Conservation (phyloP, 257 asterid genomes). For the Salvia miltiorrhiza region DNA sequence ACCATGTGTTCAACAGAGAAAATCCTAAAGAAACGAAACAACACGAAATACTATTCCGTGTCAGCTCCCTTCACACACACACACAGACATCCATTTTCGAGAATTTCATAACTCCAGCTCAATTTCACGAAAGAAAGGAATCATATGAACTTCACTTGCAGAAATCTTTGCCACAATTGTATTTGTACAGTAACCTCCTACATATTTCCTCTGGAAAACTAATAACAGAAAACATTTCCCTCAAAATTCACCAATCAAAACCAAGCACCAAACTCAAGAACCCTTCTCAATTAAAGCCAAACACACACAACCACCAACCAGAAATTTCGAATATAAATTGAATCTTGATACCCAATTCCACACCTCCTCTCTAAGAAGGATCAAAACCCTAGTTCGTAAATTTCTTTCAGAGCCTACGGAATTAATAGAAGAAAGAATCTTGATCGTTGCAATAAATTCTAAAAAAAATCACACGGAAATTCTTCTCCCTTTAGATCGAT, state of each 20-base stretch:
- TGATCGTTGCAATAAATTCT: background rate
- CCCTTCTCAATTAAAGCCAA: constrained; percentile 1
- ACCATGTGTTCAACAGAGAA: too few species aligned
- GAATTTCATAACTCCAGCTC: background rate
- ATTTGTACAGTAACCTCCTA: background rate
- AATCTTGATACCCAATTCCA: background rate
- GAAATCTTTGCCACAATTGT: background rate
- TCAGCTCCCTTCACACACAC: background rate
- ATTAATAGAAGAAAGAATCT: background rate
- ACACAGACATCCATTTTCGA: background rate
- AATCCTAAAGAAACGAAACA: background rate
- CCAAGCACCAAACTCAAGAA: background rate
- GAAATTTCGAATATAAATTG: background rate
- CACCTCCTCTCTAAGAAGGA: background rate
- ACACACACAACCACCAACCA: background rate
- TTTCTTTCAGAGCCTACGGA: background rate
- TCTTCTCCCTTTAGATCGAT: background rate
- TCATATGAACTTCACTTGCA: background rate
- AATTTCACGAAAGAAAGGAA: background rate
- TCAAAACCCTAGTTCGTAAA: constrained; percentile 30
- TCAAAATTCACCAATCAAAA: background rate
- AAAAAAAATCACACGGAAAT: background rate
- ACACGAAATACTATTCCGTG: background rate
- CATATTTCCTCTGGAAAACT: background rate
- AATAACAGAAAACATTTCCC: background rate